Percentiles rank a stretch among this genome's conserved stretches.
Conservation (phyloP, 345 rosid genomes). For the Microcos paniculata region DNA sequence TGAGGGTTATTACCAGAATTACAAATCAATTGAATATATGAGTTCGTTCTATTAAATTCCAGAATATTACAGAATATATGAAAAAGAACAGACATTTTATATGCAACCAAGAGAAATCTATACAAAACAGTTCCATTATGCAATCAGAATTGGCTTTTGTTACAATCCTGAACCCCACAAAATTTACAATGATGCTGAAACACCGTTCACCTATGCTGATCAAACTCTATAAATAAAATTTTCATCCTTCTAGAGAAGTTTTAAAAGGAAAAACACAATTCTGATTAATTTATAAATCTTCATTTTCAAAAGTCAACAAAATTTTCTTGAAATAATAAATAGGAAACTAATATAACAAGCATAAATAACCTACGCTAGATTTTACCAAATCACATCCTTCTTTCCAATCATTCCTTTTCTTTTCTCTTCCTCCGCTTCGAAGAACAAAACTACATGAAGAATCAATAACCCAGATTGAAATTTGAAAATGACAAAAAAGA, state of each 20-base stretch:
- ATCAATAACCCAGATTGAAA: neutral
- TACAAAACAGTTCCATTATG: neutral
- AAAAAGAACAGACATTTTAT: neutral
- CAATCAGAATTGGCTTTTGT: neutral
- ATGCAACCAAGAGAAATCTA: neutral
- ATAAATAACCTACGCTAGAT: neutral
- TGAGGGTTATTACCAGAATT: neutral
- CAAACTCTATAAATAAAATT: neutral
- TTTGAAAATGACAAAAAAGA: neutral
- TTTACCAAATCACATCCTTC: conserved; percentile 6
- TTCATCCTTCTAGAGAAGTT: neutral
- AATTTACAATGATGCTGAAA: neutral
- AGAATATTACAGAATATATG: neutral
- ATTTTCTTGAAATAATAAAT: neutral
- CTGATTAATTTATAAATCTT: neutral
- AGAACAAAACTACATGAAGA: neutral
- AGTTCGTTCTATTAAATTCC: neutral
- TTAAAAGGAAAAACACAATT: neutral
- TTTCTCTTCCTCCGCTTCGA: neutral
- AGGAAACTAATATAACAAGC: neutral
- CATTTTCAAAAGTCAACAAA: neutral
- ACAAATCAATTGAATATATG: neutral
- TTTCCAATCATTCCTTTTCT: neutral
- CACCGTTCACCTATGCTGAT: neutral
- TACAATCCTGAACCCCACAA: neutral